A percentile compares a stretch with the other conserved stretches of the same genome.
These are phyloP conservation scores for Mycena maculata DNA, from an alignment of 768 basidiomycete genomes.

Conservation along the genomic window DNA sequence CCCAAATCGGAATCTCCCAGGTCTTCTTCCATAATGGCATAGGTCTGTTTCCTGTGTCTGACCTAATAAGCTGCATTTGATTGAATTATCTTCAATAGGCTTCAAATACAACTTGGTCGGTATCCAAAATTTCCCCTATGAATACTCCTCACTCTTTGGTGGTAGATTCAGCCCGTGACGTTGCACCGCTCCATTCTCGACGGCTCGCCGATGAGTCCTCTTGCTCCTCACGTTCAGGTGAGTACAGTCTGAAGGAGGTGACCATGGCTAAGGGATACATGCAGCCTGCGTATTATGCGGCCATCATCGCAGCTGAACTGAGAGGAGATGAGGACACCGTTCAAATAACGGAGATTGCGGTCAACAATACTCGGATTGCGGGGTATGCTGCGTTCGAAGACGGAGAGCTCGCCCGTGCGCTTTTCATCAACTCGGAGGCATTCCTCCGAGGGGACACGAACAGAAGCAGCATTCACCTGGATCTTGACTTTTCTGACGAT, in stretches of 20 bases:
- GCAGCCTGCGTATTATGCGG: slow-evolving; percentile 71
- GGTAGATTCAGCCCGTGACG: slow-evolving; percentile 72
- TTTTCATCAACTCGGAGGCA: slow-evolving; percentile 71
- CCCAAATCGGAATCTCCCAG: slow-evolving; percentile 62
- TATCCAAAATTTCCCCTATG: background rate
- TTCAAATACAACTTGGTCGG: slow-evolving; percentile 76
- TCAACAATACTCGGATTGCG: slow-evolving; percentile 59
- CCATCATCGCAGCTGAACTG: slow-evolving; percentile 68
- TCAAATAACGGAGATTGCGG: slow-evolving; percentile 57
- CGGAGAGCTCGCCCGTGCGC: slow-evolving; percentile 54
- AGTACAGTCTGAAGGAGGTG: background rate
- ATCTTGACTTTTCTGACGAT: slow-evolving; percentile 50
- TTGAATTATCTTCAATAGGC: slow-evolving; percentile 53
- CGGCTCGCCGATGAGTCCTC: slow-evolving; percentile 60
- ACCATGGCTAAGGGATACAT: background rate
- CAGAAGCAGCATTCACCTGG: slow-evolving; percentile 56
- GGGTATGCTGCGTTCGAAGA: slow-evolving; percentile 74
- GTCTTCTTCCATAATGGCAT: background rate
- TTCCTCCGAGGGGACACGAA: slow-evolving; percentile 51
- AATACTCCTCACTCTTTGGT: background rate
- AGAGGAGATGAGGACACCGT: slow-evolving; percentile 57
- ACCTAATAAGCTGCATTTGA: no score
- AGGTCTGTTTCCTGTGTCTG: no score
- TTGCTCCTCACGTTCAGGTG: slow-evolving; percentile 67
- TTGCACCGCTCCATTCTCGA: slow-evolving; percentile 68